Base-by-base conservation (phyloP, 2,329 filamentous ascomycete genomes). In the Trichoderma semiorbis region DNA sequence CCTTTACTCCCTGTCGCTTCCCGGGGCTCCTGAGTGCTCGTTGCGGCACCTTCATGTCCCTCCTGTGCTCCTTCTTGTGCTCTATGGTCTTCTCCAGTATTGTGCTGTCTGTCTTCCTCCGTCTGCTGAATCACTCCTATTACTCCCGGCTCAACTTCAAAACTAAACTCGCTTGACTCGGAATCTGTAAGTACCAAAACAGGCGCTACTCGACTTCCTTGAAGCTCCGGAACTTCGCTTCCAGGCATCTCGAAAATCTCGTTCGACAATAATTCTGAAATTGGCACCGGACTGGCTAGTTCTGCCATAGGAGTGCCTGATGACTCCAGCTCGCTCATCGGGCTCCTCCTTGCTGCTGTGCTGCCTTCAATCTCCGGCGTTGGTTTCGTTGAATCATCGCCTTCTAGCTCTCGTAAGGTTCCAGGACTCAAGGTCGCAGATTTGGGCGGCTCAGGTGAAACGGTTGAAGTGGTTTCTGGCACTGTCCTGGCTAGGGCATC, bases 191-290 rank as follows among this genome's bases (percentile, higher is more conserved):
- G 57, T 2, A 69, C 8, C 67, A 69, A 62, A 2, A 32, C 36
- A 3, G 67, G 57, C 14, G 67, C 67, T 24, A 57, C 47, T 12
- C 50, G 50, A 6, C 69, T 71, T 30, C 70, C 70, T n/a, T 61
- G 55, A 2, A 72, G 64, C 60, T 73, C 72, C 18, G 72, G 69
- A 14, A 73, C 72, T 16, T 73, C 72, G 21, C 72, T 73, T 12
- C 72, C 72, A 8, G 69, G 72, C 72, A 73, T 73, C 26, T 73
- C 72, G 30, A 53, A 72, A 32, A 73, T 72, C 24, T 73, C 69
- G 14, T 36, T 72, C 5, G 69, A 71, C 18, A 73, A 24, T 1
- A 73, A 32, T n/a, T 73, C 72, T 14, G 72, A 58, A n/a, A 72
- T 36, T 43, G 69, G 69, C 47, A n/a, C 69, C 18, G 69, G 64